A percentile compares a stretch with the other conserved stretches of the same genome.
Conservation (phyloP, 306 rosid genomes). For the Castanospermum australe region DNA sequence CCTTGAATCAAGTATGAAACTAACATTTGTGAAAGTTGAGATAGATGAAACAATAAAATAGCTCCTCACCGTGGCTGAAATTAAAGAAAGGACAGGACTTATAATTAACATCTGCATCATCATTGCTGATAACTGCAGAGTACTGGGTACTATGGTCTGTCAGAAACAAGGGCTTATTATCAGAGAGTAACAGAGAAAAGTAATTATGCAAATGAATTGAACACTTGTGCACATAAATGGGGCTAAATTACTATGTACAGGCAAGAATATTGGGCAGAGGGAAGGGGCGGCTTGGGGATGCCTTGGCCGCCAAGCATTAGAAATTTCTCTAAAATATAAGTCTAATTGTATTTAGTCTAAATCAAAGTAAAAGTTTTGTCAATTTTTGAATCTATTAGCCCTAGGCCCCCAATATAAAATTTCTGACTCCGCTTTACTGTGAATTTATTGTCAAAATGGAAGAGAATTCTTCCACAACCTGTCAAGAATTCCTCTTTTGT, state of each 20-base stretch:
- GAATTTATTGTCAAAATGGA: neutral
- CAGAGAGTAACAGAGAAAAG: neutral
- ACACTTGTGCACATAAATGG: neutral
- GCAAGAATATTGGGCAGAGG: neutral
- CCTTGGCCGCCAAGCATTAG: too few relatives aligned
- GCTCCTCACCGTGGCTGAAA: slow-evolving; percentile 62
- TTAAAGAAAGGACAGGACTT: slow-evolving; percentile 72
- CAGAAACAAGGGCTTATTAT: slow-evolving; percentile 28
- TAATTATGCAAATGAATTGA: neutral
- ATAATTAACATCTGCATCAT: slow-evolving; percentile 66
- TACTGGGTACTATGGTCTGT: slow-evolving; percentile 85
- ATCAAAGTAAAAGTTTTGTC: too few relatives aligned
- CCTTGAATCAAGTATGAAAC: neutral
- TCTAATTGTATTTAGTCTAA: too few relatives aligned
- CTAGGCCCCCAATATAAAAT: too few relatives aligned
- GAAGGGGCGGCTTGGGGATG: too few relatives aligned
- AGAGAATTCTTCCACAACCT: neutral
- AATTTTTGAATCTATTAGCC: too few relatives aligned
- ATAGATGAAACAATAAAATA: neutral
- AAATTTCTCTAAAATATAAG: too few relatives aligned
- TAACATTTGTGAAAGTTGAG: neutral
- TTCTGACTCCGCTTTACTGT: too few relatives aligned
- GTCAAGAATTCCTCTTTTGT: neutral
- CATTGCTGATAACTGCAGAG: slow-evolving; percentile 78
- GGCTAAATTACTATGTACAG: neutral